Base-by-base conservation (phyloP, 2,329 filamentous ascomycete genomes). In the Torrubiella hemipterigena region DNA sequence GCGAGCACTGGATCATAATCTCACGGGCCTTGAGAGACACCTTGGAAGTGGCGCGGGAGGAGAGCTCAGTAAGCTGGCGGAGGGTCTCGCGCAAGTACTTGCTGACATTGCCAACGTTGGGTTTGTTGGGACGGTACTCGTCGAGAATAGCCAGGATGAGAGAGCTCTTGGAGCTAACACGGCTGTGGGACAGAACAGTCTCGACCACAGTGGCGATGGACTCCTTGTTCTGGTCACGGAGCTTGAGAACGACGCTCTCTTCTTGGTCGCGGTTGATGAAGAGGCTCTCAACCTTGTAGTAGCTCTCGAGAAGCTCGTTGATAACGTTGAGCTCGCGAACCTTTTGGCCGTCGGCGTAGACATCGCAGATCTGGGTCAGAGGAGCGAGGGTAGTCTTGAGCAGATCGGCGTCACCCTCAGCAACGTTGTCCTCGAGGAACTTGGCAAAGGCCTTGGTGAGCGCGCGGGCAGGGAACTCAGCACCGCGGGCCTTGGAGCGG, bases 1-100 rank as follows among this genome's bases (percentile, higher is more conserved):
- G 73, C 32, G 91, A 87, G 53, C 86, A 95, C 60, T 96, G 91
- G 41, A 98, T 98, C 48, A 98, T 78, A 31, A 96, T 80, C 63
- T 98, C 91, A 52, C 91, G 82, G 27, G 91, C 89, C 69, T 98
- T 98, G 43, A 98, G 72, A 1, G 89, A 85, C 25, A 98, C 89
- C 76, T 96, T 98, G 42, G 89, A 84, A 9, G 89, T 91, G 30
- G 70, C 50, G 65, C 76, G 61, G 61, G 82, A 61, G 9, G 79
- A 86, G 11, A 98, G 74, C 54, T 98, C 91, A 1, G 91, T 87
- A 43, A 98, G 69, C 58, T 81, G 81, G 51, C 81, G 81, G 17
- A 98, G 72, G 13, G 81, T 71, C 4, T 79, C 73, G 45, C 86
- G 81, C 56, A 98, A 78, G 58, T 87, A 76, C 57, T 93, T 94